Percentiles rank a stretch among this genome's conserved stretches.
These are phyloP conservation scores for Mycena crocata DNA, from an alignment of 768 basidiomycete genomes.

Conservation along the genomic window DNA sequence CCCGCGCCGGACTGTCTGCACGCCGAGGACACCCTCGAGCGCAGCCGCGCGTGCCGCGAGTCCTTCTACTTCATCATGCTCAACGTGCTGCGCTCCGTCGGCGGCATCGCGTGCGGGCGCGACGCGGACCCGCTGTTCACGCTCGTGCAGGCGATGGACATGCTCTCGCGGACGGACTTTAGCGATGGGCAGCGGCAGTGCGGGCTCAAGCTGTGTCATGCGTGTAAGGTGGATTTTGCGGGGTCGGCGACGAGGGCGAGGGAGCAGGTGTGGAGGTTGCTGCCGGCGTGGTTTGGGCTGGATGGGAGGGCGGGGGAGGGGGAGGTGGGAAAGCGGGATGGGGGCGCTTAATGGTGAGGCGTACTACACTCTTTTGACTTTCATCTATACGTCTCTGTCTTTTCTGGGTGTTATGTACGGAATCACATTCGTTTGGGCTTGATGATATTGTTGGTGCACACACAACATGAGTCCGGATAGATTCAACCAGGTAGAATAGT, in stretches of 20 bases:
- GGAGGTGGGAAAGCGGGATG: slow-evolving; percentile 2
- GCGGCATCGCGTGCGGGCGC: slow-evolving; percentile 77
- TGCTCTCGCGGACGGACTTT: slow-evolving; percentile 79
- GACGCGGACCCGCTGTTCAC: slow-evolving; percentile 82
- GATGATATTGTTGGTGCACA: neutral
- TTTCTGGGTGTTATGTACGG: slow-evolving; percentile 5
- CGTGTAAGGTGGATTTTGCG: slow-evolving; percentile 62
- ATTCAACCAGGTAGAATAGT: too few species aligned
- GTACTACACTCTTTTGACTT: slow-evolving; percentile 20
- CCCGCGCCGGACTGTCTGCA: slow-evolving; percentile 64
- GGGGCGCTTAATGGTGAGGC: neutral
- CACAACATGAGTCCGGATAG: too few species aligned
- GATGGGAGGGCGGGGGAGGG: slow-evolving; percentile 24
- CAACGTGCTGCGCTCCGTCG: slow-evolving; percentile 75
- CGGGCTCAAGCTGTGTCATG: slow-evolving; percentile 65
- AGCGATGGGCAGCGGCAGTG: slow-evolving; percentile 68
- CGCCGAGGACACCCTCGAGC: slow-evolving; percentile 46
- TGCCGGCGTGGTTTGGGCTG: slow-evolving; percentile 76
- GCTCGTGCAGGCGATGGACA: slow-evolving; percentile 74
- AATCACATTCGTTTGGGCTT: slow-evolving; percentile 27
- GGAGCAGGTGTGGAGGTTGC: slow-evolving; percentile 69
- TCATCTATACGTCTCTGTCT: slow-evolving; percentile 14
- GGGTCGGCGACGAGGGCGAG: slow-evolving; percentile 54
- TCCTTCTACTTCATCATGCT: slow-evolving; percentile 84
- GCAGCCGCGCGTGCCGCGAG: slow-evolving; percentile 63